A percentile compares a stretch with the other conserved stretches of the same genome.
Evolutionary conservation across 306 rosid genomes (phyloP).

Genomic region (Notholithocarpus densiflorus): DNA sequence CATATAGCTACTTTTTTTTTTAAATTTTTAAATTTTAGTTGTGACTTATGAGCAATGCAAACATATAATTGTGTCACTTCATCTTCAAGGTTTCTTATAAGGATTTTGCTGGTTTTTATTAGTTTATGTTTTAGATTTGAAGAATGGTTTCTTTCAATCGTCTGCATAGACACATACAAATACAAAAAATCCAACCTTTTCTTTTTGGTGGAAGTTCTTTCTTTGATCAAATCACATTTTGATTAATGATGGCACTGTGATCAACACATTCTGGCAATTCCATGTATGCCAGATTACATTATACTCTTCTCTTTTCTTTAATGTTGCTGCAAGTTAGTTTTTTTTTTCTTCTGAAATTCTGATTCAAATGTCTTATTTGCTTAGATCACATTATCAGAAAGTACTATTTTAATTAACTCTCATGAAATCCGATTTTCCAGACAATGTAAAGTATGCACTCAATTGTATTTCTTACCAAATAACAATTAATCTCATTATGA

Average conservation of each 20-base stretch:
- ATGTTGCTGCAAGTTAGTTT: background rate
- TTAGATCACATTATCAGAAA: background rate
- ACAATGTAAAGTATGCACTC: background rate
- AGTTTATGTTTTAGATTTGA: background rate
- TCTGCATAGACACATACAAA: background rate
- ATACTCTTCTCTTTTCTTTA: background rate
- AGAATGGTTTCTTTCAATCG: background rate
- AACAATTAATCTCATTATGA: background rate
- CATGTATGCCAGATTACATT: background rate
- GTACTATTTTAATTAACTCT: background rate
- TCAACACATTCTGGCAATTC: background rate
- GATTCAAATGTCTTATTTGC: background rate
- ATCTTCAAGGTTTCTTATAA: background rate
- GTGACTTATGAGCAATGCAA: background rate
- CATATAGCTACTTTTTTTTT: too few relatives aligned
- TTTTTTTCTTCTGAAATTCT: background rate
- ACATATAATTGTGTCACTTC: too few relatives aligned
- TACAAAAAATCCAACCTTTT: background rate
- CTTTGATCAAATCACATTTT: background rate
- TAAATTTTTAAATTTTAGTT: background rate
- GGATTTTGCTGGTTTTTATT: background rate
- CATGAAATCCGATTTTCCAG: background rate
- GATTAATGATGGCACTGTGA: background rate
- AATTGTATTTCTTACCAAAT: background rate
- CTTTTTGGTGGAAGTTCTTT: background rate